phyloP scores from a whole-genome alignment of 306 rosid genomes.

The Glycine tomentella region DNA sequence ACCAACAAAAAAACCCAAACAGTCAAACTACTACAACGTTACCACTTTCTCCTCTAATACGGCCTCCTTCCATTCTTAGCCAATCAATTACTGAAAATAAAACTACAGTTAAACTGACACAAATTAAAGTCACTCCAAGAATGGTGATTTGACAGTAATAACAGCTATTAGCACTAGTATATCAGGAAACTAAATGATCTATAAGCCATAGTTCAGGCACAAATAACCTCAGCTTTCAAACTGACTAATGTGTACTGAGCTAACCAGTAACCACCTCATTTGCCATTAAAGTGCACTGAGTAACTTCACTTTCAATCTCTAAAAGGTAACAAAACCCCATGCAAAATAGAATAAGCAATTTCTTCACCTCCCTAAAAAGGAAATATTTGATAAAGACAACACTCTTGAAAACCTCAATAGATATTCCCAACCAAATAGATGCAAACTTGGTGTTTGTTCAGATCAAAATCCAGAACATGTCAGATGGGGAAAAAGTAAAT shows the following conservation, averaged over 20 bases:
- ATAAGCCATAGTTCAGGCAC: background rate
- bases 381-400: conserved; percentile 3
- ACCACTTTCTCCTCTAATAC: background rate
- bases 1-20: background rate
- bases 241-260: background rate
- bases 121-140: background rate
- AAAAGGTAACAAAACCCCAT: conserved; percentile 3
- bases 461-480: conserved; percentile 31
- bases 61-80: background rate
- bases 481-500: background rate
- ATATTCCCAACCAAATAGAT: conserved; percentile 43
- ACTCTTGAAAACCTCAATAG: conserved; percentile 15
- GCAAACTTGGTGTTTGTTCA: conserved; percentile 19
- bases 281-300: conserved; percentile 8
- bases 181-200: conserved; percentile 9
- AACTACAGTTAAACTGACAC: background rate
- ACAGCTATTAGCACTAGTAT: background rate
- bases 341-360: conserved; percentile 18
- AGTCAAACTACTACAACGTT: background rate
- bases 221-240: conserved; percentile 7
- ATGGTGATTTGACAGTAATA: conserved; percentile 19
- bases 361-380: conserved; percentile 7
- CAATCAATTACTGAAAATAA: too few species aligned
- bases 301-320: conserved; percentile 31
- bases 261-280: background rate